Base-by-base conservation (phyloP, 2,329 filamentous ascomycete genomes). In the Xylaria sp. region DNA sequence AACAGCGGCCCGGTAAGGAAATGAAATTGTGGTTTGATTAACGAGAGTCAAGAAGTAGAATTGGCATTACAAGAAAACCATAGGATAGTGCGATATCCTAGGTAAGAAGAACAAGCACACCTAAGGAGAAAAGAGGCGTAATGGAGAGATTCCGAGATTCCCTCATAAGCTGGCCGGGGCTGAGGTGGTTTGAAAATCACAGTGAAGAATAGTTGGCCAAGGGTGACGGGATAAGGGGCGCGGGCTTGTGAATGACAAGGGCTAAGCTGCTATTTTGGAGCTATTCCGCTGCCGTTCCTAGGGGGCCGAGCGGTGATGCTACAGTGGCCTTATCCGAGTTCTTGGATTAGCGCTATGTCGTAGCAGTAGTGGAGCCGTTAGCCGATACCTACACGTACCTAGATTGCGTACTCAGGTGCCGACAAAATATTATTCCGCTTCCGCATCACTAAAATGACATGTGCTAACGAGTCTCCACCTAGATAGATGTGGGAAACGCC, bases 1-100 rank as follows among this genome's bases (percentile, higher is more conserved):
- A 58, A 42, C 10, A 54, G 59, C 23, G 66, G 60, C 44, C 69
- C 64, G 56, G 61, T 44, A 71, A 68, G 71, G 70, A 74, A 72
- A 63, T 6, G 62, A 68, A 76, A 74, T 69, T 57, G 70, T 62
- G 66, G 42, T 65, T 44, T 31, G 68, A 70, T 76, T 74, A 83
- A 82, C 74, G 81, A 83, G 73, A 80, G 81, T 83, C 75, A 74
- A 78, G 80, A 83, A 82, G 42, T 69, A 74, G 76, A 80, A 79
- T 68, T 65, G 51, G 51, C 76, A 83, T 83, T 82, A 83, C 77
- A 82, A 82, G 23, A 57, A 60, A 62, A 70, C 51, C 69, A 66
- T 70, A 63, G 67, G 57, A 66, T 51, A n/a, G 38, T 65, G 31
- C 13, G 42, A 44, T 63, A 65, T 57, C 61, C 64, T 53, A 57